phyloP scores from a whole-genome alignment of 2,329 filamentous ascomycete genomes.

The Sclerotinia minor region DNA sequence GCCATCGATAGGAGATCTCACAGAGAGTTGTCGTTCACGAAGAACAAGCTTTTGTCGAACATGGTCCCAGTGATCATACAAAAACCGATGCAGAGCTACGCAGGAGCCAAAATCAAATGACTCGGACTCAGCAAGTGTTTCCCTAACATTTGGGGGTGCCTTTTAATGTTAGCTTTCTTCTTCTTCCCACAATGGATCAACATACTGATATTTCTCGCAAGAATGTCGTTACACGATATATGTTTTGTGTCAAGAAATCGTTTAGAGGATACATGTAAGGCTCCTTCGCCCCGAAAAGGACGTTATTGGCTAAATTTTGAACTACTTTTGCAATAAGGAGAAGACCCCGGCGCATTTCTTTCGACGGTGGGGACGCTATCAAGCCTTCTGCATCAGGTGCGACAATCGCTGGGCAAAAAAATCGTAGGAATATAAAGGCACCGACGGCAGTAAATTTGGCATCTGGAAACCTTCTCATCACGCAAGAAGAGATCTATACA shows the following conservation, averaged over 20 bases:
- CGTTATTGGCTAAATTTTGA: slow-evolving; percentile 71
- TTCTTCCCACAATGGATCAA: slow-evolving; percentile 19
- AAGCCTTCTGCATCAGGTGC: slow-evolving; percentile 67
- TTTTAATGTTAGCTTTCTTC: slow-evolving; percentile 31
- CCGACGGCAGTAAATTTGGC: slow-evolving; percentile 72
- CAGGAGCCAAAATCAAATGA: slow-evolving; percentile 71
- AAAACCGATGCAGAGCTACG: slow-evolving; percentile 65
- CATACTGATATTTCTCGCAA: slow-evolving; percentile 66
- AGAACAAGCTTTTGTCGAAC: slow-evolving; percentile 64
- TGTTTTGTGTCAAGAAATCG: slow-evolving; percentile 67
- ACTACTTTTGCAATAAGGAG: slow-evolving; percentile 70
- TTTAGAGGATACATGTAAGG: slow-evolving; percentile 72
- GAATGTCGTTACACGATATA: slow-evolving; percentile 66
- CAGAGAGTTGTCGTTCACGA: slow-evolving; percentile 57
- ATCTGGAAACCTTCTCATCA: slow-evolving; percentile 63
- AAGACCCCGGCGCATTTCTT: slow-evolving; percentile 67
- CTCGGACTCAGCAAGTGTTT: slow-evolving; percentile 48
- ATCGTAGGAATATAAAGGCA: slow-evolving; percentile 69
- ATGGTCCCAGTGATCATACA: slow-evolving; percentile 72
- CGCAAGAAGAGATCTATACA: slow-evolving; percentile 59
- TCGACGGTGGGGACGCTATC: slow-evolving; percentile 60
- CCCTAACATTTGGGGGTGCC: slow-evolving; percentile 52
- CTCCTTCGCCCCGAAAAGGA: slow-evolving; percentile 70
- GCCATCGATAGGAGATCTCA: slow-evolving; percentile 56
- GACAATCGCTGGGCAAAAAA: slow-evolving; percentile 72